Evolutionary conservation across 805 yeast species (phyloP).

Genomic region (Candida odintsovae): DNA sequence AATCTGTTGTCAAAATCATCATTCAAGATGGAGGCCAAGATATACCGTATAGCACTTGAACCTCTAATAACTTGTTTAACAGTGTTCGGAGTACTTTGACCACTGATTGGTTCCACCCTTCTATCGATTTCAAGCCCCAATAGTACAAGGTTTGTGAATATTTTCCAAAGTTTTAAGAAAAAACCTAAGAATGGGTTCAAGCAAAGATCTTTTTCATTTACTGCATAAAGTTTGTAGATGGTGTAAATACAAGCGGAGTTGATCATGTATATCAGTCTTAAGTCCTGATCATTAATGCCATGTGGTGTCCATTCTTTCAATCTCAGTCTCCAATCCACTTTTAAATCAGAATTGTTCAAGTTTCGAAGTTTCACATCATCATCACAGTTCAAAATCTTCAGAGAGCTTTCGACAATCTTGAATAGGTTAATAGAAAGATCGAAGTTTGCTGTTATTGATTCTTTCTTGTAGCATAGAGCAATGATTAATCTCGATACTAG

Average conservation of each 20-base stretch:
- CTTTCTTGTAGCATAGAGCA: slow-evolving; percentile 25
- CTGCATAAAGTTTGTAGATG: slow-evolving; percentile 37
- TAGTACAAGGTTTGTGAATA: slow-evolving; percentile 51
- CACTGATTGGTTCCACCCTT: slow-evolving; percentile 34
- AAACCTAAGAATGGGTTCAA: slow-evolving; percentile 58
- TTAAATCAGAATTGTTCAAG: slow-evolving; percentile 34
- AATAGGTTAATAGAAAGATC: slow-evolving; percentile 28
- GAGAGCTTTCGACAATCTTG: slow-evolving; percentile 32
- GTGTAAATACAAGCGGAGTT: slow-evolving; percentile 36
- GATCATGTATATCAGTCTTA: slow-evolving; percentile 42
- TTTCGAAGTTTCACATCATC: slow-evolving; percentile 37
- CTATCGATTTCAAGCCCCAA: slow-evolving; percentile 59
- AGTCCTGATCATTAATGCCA: slow-evolving; percentile 28
- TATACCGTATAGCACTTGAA: slow-evolving; percentile 54
- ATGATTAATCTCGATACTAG: slow-evolving; percentile 44
- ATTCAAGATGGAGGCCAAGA: slow-evolving; percentile 56
- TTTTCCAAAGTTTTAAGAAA: slow-evolving; percentile 60
- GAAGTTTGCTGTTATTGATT: slow-evolving; percentile 28
- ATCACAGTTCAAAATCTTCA: slow-evolving; percentile 32
- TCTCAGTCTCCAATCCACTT: slow-evolving; percentile 28
- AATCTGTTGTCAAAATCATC: slow-evolving; percentile 34
- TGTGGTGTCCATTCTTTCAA: slow-evolving; percentile 34
- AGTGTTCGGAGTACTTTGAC: slow-evolving; percentile 34
- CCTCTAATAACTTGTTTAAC: slow-evolving; percentile 53
- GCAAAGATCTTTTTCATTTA: slow-evolving; percentile 32